These are phyloP conservation scores for Plasmopara halstedii DNA, from an alignment of 352 stramenopile genomes.

Conservation along the genomic window DNA sequence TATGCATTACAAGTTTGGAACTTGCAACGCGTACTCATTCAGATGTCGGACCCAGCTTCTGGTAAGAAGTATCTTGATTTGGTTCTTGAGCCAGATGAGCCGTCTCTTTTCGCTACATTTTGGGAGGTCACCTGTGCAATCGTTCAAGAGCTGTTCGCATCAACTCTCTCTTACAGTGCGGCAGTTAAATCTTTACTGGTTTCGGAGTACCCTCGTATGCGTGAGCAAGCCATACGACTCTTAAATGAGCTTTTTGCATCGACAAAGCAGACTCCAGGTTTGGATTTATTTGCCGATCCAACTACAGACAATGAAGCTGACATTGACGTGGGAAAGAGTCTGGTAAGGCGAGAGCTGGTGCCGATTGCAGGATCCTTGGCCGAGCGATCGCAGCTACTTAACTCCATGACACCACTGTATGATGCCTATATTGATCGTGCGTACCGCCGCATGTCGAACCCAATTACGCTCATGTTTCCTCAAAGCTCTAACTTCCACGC, in stretches of 20 bases:
- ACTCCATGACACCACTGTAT: conserved; percentile 56
- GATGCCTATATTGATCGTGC: conserved; percentile 64
- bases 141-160: conserved; percentile 56
- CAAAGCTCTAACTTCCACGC: conserved; percentile 78
- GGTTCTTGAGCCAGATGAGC: conserved; percentile 65
- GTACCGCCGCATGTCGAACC: conserved; percentile 55
- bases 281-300: conserved; percentile 20
- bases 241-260: conserved; percentile 50
- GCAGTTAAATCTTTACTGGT: conserved; percentile 68
- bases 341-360: conserved; percentile 7
- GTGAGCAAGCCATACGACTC: conserved; percentile 58
- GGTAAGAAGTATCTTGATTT: conserved; percentile 57
- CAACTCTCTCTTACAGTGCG: conserved; percentile 48
- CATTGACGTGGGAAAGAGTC: neutral
- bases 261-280: conserved; percentile 31
- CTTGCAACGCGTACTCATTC: conserved; percentile 76
- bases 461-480: conserved; percentile 85
- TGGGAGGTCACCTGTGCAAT: conserved; percentile 82
- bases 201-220: conserved; percentile 70
- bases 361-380: conserved; percentile 30
- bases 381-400: conserved; percentile 62
- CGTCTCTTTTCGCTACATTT: conserved; percentile 74
- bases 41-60: conserved; percentile 49
- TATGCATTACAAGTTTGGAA: conserved; percentile 82
- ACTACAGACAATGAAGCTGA: neutral